Conservation (phyloP, 768 basidiomycete genomes). For the Auricularia cornea region DNA sequence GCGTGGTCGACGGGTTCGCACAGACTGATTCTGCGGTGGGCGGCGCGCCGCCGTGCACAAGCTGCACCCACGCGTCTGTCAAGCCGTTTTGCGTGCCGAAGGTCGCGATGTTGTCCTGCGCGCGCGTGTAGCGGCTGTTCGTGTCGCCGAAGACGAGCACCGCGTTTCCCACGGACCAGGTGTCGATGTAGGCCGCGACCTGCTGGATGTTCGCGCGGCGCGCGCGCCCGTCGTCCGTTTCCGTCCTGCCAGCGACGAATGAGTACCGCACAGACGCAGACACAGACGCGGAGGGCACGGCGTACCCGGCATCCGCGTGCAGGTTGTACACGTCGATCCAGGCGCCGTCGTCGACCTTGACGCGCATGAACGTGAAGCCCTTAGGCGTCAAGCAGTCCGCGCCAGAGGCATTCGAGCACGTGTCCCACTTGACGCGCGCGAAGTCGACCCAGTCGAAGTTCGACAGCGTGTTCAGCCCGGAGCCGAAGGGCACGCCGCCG, state of each 20-base stretch:
- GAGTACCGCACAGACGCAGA: no score
- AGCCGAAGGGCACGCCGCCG: conserved; percentile 25
- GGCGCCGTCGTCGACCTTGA: conserved; percentile 23
- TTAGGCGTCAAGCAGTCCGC: conserved; percentile 33
- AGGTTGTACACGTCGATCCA: conserved; percentile 33
- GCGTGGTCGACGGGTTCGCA: conserved; percentile 18
- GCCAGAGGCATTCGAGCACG: conserved; percentile 15
- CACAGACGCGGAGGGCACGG: no score
- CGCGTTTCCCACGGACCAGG: conserved; percentile 26
- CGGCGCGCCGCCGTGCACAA: conserved; percentile 17
- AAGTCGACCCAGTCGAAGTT: conserved; percentile 28
- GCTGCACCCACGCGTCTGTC: conserved; percentile 27
- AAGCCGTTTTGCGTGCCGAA: conserved; percentile 18
- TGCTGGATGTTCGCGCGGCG: conserved; percentile 27
- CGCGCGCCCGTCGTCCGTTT: conserved; percentile 25
- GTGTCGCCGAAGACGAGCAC: conserved; percentile 33
- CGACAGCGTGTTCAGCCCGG: conserved; percentile 31
- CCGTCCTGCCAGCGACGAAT: conserved; percentile 3
- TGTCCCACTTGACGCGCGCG: conserved; percentile 23
- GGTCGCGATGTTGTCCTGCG: conserved; percentile 17
- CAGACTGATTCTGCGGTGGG: conserved; percentile 20
- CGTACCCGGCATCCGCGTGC: conserved; percentile 29
- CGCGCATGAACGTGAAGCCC: conserved; percentile 31
- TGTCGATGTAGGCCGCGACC: conserved; percentile 20
- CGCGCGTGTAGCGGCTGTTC: conserved; percentile 29